These are phyloP conservation scores for Albizia julibrissin DNA, from an alignment of 306 rosid species.

Conservation along the genomic window DNA sequence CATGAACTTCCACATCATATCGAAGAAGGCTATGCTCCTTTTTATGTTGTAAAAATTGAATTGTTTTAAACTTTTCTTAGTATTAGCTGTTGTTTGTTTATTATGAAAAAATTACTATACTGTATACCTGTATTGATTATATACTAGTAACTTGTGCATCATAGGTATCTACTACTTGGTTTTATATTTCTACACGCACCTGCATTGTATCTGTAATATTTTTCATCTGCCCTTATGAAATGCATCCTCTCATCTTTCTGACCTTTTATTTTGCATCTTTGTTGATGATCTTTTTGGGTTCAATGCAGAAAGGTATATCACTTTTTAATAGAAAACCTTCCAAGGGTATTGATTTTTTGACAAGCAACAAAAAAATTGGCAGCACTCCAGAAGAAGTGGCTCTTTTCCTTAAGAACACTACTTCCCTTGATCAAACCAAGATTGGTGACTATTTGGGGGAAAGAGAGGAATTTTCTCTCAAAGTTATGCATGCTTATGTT, in stretches of 20 bases:
- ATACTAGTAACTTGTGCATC: background rate
- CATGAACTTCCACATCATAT: background rate
- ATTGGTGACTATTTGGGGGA: conserved; percentile 99
- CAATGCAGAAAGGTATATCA: conserved; percentile 92
- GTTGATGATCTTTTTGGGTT: conserved; percentile 55
- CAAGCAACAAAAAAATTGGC: conserved; percentile 75
- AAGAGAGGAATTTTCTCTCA: conserved; percentile 89
- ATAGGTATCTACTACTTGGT: conserved; percentile 11
- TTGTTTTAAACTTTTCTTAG: background rate
- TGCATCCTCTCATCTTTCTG: conserved; percentile 23
- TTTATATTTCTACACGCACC: conserved; percentile 6
- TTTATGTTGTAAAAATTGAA: background rate
- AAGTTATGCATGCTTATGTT: conserved; percentile 99
- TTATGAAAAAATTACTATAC: background rate
- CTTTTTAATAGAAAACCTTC: conserved; percentile 93
- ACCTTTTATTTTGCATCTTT: conserved; percentile 33
- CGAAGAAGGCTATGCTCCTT: background rate
- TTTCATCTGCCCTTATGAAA: conserved; percentile 10
- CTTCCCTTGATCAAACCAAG: conserved; percentile 77
- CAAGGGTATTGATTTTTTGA: conserved; percentile 91
- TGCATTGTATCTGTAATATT: conserved; percentile 24
- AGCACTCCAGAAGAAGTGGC: conserved; percentile 90
- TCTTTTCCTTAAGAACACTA: conserved; percentile 77
- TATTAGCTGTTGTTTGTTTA: background rate
- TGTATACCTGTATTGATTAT: background rate